These are phyloP conservation scores for Chaetomiaceae sp. DNA, from an alignment of 2,329 filamentous ascomycete species.

Conservation along the genomic window DNA sequence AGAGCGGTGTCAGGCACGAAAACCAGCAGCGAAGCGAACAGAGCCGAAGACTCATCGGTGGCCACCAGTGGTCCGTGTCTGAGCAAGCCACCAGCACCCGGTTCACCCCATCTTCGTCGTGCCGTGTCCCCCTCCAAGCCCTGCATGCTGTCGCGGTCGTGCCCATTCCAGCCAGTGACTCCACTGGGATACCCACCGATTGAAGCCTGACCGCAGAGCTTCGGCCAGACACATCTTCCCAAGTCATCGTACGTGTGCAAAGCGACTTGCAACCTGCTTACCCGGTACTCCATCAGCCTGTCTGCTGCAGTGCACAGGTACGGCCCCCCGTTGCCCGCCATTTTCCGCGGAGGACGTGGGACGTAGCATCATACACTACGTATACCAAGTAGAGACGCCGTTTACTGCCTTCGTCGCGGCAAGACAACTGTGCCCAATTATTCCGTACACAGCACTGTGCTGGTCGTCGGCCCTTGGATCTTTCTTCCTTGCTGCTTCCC, in stretches of 20 bases:
- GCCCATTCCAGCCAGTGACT: slow-evolving; percentile 7
- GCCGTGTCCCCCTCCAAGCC: slow-evolving; percentile 10
- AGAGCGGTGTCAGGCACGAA: slow-evolving; percentile 25
- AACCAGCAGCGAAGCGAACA: slow-evolving; percentile 14
- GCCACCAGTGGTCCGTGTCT: slow-evolving; percentile 10
- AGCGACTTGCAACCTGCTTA: not conserved
- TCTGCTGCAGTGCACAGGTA: slow-evolving; percentile 11
- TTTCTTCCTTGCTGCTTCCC: no score
- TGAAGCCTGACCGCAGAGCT: slow-evolving; percentile 22
- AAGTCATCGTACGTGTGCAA: slow-evolving; percentile 18
- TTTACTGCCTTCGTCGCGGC: not conserved
- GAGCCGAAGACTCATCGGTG: slow-evolving; percentile 1
- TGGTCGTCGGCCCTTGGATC: no score
- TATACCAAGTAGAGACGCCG: not conserved
- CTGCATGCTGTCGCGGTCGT: slow-evolving; percentile 11
- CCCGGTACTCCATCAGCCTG: slow-evolving; percentile 18
- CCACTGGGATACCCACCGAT: slow-evolving; percentile 19
- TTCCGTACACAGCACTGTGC: not conserved
- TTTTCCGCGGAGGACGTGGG: no score
- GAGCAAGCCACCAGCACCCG: slow-evolving; percentile 4
- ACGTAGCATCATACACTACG: no score
- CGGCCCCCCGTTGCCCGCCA: not conserved
- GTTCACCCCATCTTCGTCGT: slow-evolving; percentile 11
- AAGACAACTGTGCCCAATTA: not conserved
- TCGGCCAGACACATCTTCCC: slow-evolving; percentile 22